Evolutionary conservation across 805 yeast genomes (phyloP), one percentile per base, ranked within the genome.

Genomic region (Wickerhamomyces ciferrii): DNA sequence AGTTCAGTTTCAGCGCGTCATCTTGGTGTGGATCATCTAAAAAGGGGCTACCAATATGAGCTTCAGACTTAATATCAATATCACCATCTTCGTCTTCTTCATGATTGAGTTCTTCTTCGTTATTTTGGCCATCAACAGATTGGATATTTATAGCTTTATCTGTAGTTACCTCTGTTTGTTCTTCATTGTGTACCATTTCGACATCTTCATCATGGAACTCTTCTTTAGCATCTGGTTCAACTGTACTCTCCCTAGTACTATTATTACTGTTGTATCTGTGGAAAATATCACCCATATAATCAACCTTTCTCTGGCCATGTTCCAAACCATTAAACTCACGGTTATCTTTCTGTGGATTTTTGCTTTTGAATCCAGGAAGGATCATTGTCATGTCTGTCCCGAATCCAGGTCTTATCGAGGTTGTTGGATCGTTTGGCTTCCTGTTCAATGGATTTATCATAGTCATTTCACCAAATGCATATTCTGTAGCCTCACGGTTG

Each of bases 341-440:
- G 11, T 6, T 34, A 7, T 17, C 6, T 5, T 17, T 6, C 20
- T 6, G 6, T 6, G 5, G 20, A n/a, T 14, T 5, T n/a, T 39
- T 19, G 5, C 38, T 45, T 27, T 48, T 52, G 43, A 59, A 53
- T 8, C 51, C 59, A 2, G 74, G 71, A 44, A 66, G 51, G 2
- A 69, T 57, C 68, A 63, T 68, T 0, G 74, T 68, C 67, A 69
- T 64, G 47, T 68, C 72, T 6, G 66, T 56, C 2, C 25, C 46
- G 38, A 52, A 45, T 2, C 53, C 52, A 3, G 52, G 39, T 15
- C 19, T 43, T 4, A 50, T 15, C 2, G 55, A 47, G 1, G 43
- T 27, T 5, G 51, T 50, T 42, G 57, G 52, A 43, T 51, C 61
- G 31, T 37, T 44, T 11, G 47, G 39, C 5, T 24, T 32, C 47